Conservation (phyloP, 129 eudicot species). For the Smallanthus sonchifolius region DNA sequence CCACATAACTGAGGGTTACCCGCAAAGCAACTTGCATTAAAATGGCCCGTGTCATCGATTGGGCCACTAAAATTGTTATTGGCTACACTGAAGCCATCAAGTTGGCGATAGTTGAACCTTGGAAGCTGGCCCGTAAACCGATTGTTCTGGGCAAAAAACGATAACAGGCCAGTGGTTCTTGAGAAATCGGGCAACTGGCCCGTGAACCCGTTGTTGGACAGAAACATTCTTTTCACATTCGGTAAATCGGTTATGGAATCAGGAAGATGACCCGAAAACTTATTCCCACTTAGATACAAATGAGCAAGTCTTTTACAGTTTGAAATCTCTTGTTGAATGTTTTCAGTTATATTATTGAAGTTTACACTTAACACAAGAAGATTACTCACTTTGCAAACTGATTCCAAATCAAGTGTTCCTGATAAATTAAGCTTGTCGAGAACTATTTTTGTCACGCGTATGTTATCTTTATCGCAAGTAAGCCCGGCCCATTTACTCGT, state of each 20-base stretch:
- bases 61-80: conserved; percentile 49
- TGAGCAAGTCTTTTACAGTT: conserved; percentile 51
- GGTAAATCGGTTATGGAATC: conserved; percentile 30
- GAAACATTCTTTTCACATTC: conserved; percentile 45
- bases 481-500: conserved; percentile 55
- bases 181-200: conserved; percentile 57
- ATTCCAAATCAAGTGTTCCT: conserved; percentile 40
- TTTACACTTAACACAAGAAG: conserved; percentile 52
- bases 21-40: conserved; percentile 36
- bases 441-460: conserved; percentile 42
- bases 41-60: conserved; percentile 32
- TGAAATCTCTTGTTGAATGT: conserved; percentile 37
- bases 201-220: conserved; percentile 46
- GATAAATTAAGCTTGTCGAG: conserved; percentile 47
- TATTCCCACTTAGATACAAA: conserved; percentile 45
- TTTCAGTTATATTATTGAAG: conserved; percentile 44
- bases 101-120: conserved; percentile 27
- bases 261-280: conserved; percentile 45
- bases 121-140: conserved; percentile 51
- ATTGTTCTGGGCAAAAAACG: conserved; percentile 49
- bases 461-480: conserved; percentile 31
- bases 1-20: conserved; percentile 64
- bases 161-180: conserved; percentile 43
- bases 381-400: conserved; percentile 38
- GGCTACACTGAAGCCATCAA: conserved; percentile 53